Evolutionary conservation across 768 basidiomycete species (phyloP).

Genomic region (Scleroderma citrinum): DNA sequence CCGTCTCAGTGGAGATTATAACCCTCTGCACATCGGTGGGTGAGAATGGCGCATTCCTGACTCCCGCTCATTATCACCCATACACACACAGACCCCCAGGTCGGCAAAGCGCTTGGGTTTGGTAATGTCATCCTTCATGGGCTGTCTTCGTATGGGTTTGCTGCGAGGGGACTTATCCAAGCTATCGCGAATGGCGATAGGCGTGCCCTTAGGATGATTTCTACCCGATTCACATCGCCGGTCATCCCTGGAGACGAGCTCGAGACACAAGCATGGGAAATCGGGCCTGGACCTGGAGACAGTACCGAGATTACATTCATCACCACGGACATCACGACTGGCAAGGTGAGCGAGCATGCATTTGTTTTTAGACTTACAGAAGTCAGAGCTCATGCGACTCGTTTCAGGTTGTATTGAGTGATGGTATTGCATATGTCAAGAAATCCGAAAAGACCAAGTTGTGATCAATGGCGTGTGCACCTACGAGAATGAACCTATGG

Average conservation of each 20-base stretch:
- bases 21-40: slow-evolving; percentile 69
- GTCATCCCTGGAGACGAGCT: slow-evolving; percentile 79
- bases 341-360: slow-evolving; percentile 41
- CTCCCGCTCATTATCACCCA: not conserved
- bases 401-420: slow-evolving; percentile 46
- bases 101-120: slow-evolving; percentile 71
- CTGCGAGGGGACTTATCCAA: slow-evolving; percentile 67
- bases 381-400: not conserved
- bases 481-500: not conserved
- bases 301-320: slow-evolving; percentile 55
- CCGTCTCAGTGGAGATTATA: slow-evolving; percentile 75
- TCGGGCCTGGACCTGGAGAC: slow-evolving; percentile 58
- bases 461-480: slow-evolving; percentile 12
- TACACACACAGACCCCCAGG: slow-evolving; percentile 50
- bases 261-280: slow-evolving; percentile 75
- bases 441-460: slow-evolving; percentile 44
- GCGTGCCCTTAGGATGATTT: slow-evolving; percentile 58
- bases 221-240: slow-evolving; percentile 74
- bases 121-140: slow-evolving; percentile 85
- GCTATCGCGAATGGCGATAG: slow-evolving; percentile 57
- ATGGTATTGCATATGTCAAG: slow-evolving; percentile 58
- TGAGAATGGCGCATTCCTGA: not conserved
- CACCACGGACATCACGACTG: slow-evolving; percentile 53
- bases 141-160: slow-evolving; percentile 76
- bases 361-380: not conserved